Base-by-base conservation (phyloP, 768 basidiomycete genomes). In the Tricholoma sp. region DNA sequence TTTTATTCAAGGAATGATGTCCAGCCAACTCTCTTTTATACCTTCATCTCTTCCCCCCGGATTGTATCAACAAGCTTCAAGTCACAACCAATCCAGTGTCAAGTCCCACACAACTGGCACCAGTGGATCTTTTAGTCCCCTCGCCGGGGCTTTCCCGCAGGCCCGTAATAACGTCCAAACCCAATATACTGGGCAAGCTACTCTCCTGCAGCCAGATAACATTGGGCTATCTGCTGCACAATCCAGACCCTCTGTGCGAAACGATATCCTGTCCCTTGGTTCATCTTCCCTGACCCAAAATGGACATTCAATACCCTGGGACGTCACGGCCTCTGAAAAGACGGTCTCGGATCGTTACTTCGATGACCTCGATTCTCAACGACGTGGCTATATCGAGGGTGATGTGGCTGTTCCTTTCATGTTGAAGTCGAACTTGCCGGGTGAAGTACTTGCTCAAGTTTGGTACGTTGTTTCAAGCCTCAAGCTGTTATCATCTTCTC, bases 391-490 rank as follows among this genome's bases (percentile, higher is more conserved):
- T 66, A 88, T 98, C 18, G 94, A 95, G 67, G 94, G 94, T 7
- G 93, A 96, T 58, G 84, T 92, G 32, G 97, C 94, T 7, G 97
- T 97, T 4, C 93, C 92, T 3, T 98, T 98, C 72, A 89, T 99
- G 88, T 69, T 96, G 58, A 86, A 94, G 71, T 95, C 93, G 31
- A 86, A 89, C 47, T 74, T 99, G 47, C 79, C 86, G 1, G 89
- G 91, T 59, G 86, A 88, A 24, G 79, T 82, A 22, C 79, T 99
- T n/a, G 97, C 97, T 4, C 87, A 83, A 64, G 77, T 99, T 50
- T 99, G 97, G 96, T 96, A 66, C 52, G 87, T 76, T 21, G 21
- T 32, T 5, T 50, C 21, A 21, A 29, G 34, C 32, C 16, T n/a
- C 52, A n/a, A n/a, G n/a, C n/a, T n/a, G n/a, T 45, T 34, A 45